A percentile compares a stretch with the other conserved stretches of the same genome.
Conservation (phyloP, 768 basidiomycete species). For the Hysterangium stoloniferum region DNA sequence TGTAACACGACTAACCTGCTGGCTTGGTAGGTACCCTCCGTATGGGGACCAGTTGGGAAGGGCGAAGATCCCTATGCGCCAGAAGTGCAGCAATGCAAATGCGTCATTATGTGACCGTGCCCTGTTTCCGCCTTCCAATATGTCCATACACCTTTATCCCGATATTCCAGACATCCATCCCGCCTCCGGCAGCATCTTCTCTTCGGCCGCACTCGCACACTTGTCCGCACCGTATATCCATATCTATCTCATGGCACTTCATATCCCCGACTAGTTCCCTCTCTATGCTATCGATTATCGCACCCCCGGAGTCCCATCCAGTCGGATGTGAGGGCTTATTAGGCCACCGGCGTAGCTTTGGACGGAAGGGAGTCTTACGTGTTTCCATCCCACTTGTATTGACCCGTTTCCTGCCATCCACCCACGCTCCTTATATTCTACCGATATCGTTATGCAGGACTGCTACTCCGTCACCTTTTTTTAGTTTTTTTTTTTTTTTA, state of each 20-base stretch:
- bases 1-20: constrained; percentile 15
- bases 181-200: not conserved
- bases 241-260: not conserved
- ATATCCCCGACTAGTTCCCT: not conserved
- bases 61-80: constrained; percentile 90
- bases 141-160: not conserved
- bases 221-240: constrained; percentile 4
- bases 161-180: not conserved
- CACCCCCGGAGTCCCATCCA: not conserved
- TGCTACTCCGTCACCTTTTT: too few species aligned
- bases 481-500: not conserved
- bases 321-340: not conserved
- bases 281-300: constrained; percentile 4
- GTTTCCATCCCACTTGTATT: not conserved
- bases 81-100: constrained; percentile 55
- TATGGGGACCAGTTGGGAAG: constrained; percentile 94
- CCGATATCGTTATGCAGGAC: not conserved
- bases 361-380: not conserved
- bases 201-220: too few species aligned
- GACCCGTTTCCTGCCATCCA: not conserved
- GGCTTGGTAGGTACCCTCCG: constrained; percentile 80
- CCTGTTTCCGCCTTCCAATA: not conserved
- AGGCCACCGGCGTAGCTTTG: not conserved
- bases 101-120: constrained; percentile 46
- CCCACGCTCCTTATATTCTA: constrained; percentile 5